Conservation (phyloP, 805 yeast species). For the Ogataea parapolymorpha region DNA sequence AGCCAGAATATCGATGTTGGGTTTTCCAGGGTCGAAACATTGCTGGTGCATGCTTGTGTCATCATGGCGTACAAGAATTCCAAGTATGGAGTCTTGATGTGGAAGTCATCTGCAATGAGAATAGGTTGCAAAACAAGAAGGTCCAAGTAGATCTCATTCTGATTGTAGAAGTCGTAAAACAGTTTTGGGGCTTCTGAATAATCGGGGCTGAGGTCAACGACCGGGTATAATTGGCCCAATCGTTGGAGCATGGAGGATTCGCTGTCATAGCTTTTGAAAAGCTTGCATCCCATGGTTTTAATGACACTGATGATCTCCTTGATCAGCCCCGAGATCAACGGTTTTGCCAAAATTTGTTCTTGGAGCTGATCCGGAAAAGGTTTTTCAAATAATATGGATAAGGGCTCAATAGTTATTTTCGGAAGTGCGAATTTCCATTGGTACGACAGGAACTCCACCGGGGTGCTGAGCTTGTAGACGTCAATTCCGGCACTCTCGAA, state of each 20-base stretch:
- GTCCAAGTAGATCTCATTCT: constrained; percentile 64
- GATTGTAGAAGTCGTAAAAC: constrained; percentile 62
- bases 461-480: constrained; percentile 47
- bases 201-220: constrained; percentile 24
- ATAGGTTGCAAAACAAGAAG: constrained; percentile 81
- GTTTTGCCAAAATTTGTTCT: constrained; percentile 76
- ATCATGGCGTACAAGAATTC: constrained; percentile 80
- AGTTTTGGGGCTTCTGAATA: constrained; percentile 52
- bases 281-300: constrained; percentile 72
- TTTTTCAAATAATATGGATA: constrained; percentile 70
- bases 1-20: constrained; percentile 32
- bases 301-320: constrained; percentile 70
- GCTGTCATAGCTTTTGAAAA: constrained; percentile 66
- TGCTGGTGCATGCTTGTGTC: constrained; percentile 57
- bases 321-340: constrained; percentile 75
- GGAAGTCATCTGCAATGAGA: constrained; percentile 82
- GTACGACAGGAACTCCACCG: constrained; percentile 60
- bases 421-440: constrained; percentile 89
- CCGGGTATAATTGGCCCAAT: constrained; percentile 48
- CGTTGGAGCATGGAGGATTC: constrained; percentile 55
- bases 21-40: constrained; percentile 35
- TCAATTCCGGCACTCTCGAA: constrained; percentile 40
- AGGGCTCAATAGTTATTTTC: constrained; percentile 71
- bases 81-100: constrained; percentile 83
- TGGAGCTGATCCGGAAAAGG: constrained; percentile 57